A percentile compares a stretch with the other conserved stretches of the same genome.
Evolutionary conservation across 768 basidiomycete genomes (phyloP).

Genomic region (Coprinopsis cinerea): DNA sequence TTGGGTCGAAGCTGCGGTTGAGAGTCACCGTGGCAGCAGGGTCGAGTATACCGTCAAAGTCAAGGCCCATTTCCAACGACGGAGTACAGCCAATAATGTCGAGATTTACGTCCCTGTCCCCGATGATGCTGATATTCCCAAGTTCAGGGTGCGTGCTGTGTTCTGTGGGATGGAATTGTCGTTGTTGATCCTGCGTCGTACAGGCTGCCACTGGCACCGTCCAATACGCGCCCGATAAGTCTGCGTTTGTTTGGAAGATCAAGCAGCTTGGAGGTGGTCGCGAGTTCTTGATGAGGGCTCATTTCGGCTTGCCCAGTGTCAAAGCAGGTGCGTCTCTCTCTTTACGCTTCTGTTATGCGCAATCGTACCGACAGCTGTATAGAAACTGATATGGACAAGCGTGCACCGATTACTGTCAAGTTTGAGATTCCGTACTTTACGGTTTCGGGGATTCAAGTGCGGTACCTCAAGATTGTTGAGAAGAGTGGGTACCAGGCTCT

Average conservation of each 20-base stretch:
- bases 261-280: conserved; percentile 94
- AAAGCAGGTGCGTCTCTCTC: conserved; percentile 62
- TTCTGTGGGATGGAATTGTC: neutral
- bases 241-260: conserved; percentile 99
- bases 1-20: conserved; percentile 96
- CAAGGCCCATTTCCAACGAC: conserved; percentile 95
- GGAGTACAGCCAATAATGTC: conserved; percentile 96
- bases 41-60: conserved; percentile 96
- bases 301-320: conserved; percentile 94
- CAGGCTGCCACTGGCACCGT: conserved; percentile 94
- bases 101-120: conserved; percentile 99
- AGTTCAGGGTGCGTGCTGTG: conserved; percentile 70
- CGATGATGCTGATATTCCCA: conserved; percentile 96
- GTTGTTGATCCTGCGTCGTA: neutral
- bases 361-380: conserved; percentile 2
- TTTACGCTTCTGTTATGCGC: neutral
- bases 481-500: conserved; percentile 96
- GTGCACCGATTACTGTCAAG: conserved; percentile 93
- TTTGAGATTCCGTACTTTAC: conserved; percentile 99
- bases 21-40: conserved; percentile 88
- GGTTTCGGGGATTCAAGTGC: conserved; percentile 94
- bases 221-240: conserved; percentile 96
- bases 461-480: conserved; percentile 97
- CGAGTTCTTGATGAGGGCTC: conserved; percentile 97
- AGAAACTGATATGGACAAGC: conserved; percentile 80